These are phyloP conservation scores for Plasmodium yoelii DNA, from an alignment of 169 alveolate genomes.

Conservation along the genomic window DNA sequence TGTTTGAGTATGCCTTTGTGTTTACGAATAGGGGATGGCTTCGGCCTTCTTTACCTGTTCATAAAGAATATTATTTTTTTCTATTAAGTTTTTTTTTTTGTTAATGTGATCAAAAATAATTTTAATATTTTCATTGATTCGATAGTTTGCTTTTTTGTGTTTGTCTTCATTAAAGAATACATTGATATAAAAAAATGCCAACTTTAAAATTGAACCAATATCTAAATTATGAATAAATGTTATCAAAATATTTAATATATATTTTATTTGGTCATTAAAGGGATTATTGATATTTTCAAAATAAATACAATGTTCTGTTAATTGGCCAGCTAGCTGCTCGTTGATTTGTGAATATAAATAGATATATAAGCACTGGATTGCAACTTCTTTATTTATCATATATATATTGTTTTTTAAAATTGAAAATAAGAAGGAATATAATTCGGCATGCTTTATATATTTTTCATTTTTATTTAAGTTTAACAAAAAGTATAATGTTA, in stretches of 20 bases:
- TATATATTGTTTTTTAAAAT: conserved; percentile 56
- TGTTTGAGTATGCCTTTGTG: not conserved
- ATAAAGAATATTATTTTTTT: conserved; percentile 61
- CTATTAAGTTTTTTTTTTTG: conserved; percentile 58
- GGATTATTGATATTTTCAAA: not conserved
- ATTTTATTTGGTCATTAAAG: conserved; percentile 16
- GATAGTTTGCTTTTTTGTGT: conserved; percentile 21
- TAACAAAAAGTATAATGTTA: conserved; percentile 34
- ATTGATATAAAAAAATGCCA: conserved; percentile 67
- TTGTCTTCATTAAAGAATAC: conserved; percentile 20
- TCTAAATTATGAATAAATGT: conserved; percentile 67
- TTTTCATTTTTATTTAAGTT: conserved; percentile 28
- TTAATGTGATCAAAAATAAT: conserved; percentile 63
- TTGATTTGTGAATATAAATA: conserved; percentile 45
- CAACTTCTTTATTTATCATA: conserved; percentile 57
- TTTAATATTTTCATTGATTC: conserved; percentile 39
- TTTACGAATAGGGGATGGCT: conserved; percentile 1
- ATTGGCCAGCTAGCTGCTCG: not conserved
- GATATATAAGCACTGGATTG: conserved; percentile 50
- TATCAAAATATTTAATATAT: conserved; percentile 45
- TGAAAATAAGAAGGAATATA: conserved; percentile 16
- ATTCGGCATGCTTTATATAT: conserved; percentile 3
- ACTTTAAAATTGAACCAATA: conserved; percentile 53
- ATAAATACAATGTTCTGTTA: not conserved
- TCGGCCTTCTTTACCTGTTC: conserved; percentile 62